phyloP scores from a whole-genome alignment of 225 moss, liverwort and hornwort species.

The Sphagnum contortum region DNA sequence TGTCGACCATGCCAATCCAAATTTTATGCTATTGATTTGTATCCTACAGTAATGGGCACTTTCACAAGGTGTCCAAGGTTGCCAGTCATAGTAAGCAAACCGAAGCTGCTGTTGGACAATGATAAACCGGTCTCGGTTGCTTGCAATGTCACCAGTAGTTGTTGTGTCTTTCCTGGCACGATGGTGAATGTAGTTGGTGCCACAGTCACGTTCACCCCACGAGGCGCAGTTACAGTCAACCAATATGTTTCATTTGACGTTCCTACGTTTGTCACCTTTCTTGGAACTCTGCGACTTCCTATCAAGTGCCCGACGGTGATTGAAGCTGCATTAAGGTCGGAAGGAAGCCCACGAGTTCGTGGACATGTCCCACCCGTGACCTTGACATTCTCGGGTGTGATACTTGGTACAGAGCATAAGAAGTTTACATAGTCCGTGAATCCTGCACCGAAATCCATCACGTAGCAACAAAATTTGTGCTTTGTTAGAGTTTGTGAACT shows the following conservation, averaged over 20 bases:
- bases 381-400: conserved; percentile 12
- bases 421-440: conserved; percentile 56
- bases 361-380: conserved; percentile 31
- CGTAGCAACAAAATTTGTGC: too few relatives aligned
- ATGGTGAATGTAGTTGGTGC: conserved; percentile 21
- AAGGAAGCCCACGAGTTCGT: conserved; percentile 13
- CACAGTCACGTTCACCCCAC: conserved; percentile 24
- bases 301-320: conserved; percentile 28
- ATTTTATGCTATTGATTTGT: too few relatives aligned
- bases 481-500: too few relatives aligned
- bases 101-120: conserved; percentile 6
- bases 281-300: conserved; percentile 9
- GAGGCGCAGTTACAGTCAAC: conserved; percentile 11
- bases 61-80: conserved; percentile 34
- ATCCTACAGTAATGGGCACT: conserved; percentile 27
- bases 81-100: conserved; percentile 24
- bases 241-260: conserved; percentile 18
- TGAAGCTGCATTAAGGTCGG: conserved; percentile 40
- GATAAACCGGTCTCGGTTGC: too few relatives aligned
- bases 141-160: conserved; percentile 19
- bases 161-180: conserved; percentile 21
- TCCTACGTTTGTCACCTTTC: conserved; percentile 26
- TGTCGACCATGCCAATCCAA: too few relatives aligned
- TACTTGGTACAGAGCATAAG: conserved; percentile 23
- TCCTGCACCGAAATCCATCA: conserved; percentile 19